Evolutionary conservation across 345 rosid genomes (phyloP), one percentile per base, ranked within the genome.

Genomic region (Rhodamnia rubescens): DNA sequence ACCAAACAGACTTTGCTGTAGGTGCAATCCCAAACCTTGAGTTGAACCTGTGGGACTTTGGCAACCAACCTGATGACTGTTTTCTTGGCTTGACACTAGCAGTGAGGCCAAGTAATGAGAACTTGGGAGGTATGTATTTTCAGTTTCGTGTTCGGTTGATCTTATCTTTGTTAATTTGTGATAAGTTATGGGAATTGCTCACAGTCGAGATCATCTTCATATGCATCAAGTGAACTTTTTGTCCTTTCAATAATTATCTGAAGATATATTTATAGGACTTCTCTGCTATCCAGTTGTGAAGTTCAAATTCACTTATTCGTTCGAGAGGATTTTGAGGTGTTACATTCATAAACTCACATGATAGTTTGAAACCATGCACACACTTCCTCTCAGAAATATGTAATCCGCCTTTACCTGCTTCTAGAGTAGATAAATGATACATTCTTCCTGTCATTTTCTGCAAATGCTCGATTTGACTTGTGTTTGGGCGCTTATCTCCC

Each of bases 11-110:
- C 53, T 53, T 27, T 52, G 47, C 78, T 86, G 84, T 92, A 94
- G 98, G 91, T 81, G 84, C 93, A 29, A 91, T 89, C 90, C 99
- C 98, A 88, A 96, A 94, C 90, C 99, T 96, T 53, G 99, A 96
- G 93, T 89, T 96, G 90, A 96, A 93, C 86, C 94, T 96, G 51
- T 95, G 99, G 98, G 92, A 94, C 93, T 96, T 96, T 56, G 92
- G 93, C 87, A 87, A 92, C 75, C 92, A 95, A 90, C 89, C 95
- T 81, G 98, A 96, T 85, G 99, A 96, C 85, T 95, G 96, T 89
- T 96, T 95, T 87, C 96, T 96, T 87, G 99, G 98, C 86, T 89
- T 96, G 90, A 94, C 99, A 3, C 90, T 96, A 55, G 99, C 98
- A 29, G 95, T 95, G 85, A 94, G 94, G 86, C 98, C 98, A 82